Conservation (phyloP, 306 rosid genomes). For the Inga leiocalycina region DNA sequence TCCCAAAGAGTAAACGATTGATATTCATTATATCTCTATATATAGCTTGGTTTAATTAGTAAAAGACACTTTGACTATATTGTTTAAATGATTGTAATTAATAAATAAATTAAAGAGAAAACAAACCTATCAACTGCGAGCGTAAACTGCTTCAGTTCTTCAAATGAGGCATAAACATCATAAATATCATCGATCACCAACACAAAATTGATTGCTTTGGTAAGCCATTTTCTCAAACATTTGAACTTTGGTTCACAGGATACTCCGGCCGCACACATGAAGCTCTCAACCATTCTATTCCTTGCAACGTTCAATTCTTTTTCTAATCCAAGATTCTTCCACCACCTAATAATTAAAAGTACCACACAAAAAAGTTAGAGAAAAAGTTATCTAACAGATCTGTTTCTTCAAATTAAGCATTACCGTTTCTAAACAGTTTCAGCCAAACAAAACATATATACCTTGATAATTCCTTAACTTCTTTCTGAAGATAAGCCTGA, state of each 20-base stretch:
- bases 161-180: conserved; percentile 57
- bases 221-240: conserved; percentile 62
- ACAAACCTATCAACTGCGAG: conserved; percentile 52
- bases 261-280: conserved; percentile 60
- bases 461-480: conserved; percentile 56
- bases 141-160: conserved; percentile 62
- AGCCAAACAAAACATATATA: background rate
- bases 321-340: conserved; percentile 57
- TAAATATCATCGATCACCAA: conserved; percentile 60
- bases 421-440: too few species aligned
- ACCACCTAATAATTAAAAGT: conserved; percentile 52
- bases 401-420: too few species aligned
- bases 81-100: too few species aligned
- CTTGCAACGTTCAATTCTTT: conserved; percentile 55
- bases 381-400: background rate
- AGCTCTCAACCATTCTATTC: conserved; percentile 68
- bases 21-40: too few species aligned
- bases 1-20: too few species aligned
- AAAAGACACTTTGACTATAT: background rate
- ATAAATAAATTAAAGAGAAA: background rate
- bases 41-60: too few species aligned
- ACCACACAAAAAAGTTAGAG: background rate
- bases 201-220: conserved; percentile 53
- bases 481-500: conserved; percentile 55
- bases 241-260: conserved; percentile 41